phyloP scores from a whole-genome alignment of 75 land plant genomes.

The Larix kaempferi region DNA sequence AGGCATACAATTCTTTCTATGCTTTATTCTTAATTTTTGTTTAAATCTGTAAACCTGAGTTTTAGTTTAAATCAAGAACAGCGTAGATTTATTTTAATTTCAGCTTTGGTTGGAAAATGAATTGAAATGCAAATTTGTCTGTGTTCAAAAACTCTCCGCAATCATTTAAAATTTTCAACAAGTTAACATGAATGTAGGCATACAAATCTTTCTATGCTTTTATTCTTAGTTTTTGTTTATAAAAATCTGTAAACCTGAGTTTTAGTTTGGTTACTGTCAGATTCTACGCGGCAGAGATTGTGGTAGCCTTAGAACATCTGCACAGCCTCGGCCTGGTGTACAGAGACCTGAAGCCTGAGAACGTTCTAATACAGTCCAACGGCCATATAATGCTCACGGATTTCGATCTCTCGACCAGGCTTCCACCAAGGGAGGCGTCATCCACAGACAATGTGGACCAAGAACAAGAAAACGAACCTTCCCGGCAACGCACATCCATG shows the following conservation, averaged over 20 bases:
- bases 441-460: too few species aligned
- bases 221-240: neutral
- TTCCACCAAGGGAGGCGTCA: slow-evolving; percentile 28
- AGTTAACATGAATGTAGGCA: too few species aligned
- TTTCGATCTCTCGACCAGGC: slow-evolving; percentile 74
- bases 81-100: neutral
- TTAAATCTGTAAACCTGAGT: too few species aligned
- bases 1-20: too few species aligned
- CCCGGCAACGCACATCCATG: too few species aligned
- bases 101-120: too few species aligned
- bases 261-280: slow-evolving; percentile 19
- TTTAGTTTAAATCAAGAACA: neutral
- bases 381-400: slow-evolving; percentile 87
- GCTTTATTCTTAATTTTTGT: too few species aligned
- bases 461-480: too few species aligned
- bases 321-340: slow-evolving; percentile 67
- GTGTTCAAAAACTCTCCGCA: too few species aligned
- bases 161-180: too few species aligned
- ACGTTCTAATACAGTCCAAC: slow-evolving; percentile 57
- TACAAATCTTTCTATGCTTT: neutral
- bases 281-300: slow-evolving; percentile 79
- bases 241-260: neutral
- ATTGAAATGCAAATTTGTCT: neutral
- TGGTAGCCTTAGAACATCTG: slow-evolving; percentile 63
- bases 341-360: slow-evolving; percentile 90